Conservation (phyloP, 1,139 yeast species). For the Zygosaccharomyces sapae region DNA sequence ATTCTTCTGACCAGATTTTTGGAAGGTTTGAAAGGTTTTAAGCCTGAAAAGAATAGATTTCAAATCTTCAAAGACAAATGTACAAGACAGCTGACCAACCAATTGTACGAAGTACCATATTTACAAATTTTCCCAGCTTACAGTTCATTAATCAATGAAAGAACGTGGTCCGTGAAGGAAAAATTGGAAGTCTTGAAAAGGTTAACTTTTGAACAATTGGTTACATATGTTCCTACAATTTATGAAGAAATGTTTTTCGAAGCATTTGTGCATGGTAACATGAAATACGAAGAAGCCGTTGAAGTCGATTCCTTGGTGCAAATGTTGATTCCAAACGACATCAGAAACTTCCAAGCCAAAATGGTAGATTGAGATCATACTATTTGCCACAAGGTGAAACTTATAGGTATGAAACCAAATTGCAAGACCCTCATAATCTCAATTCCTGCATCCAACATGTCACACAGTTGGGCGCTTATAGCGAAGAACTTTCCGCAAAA, state of each 20-base stretch:
- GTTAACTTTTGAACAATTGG: conserved; percentile 50
- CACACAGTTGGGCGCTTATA: conserved; percentile 58
- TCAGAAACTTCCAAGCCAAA: conserved; percentile 36
- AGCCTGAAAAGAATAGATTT: conserved; percentile 57
- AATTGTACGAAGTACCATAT: conserved; percentile 71
- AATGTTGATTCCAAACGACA: conserved; percentile 27
- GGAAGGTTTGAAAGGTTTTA: conserved; percentile 48
- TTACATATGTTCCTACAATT: conserved; percentile 45
- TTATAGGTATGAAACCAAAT: conserved; percentile 47
- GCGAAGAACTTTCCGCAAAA: conserved; percentile 41
- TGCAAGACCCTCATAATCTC: conserved; percentile 66
- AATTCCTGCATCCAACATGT: conserved; percentile 83
- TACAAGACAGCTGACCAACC: conserved; percentile 60
- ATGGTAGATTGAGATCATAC: conserved; percentile 48
- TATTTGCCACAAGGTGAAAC: conserved; percentile 44
- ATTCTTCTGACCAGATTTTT: conserved; percentile 59
- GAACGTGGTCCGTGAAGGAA: conserved; percentile 63
- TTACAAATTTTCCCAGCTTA: conserved; percentile 64
- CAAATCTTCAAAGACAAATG: conserved; percentile 61
- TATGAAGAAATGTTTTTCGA: conserved; percentile 52
- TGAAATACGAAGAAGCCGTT: conserved; percentile 52
- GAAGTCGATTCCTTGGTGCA: conserved; percentile 44
- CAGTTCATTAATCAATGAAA: conserved; percentile 62
- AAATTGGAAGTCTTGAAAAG: conserved; percentile 50
- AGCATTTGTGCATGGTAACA: conserved; percentile 75